Evolutionary conservation across 2,329 filamentous ascomycete species (phyloP).

Genomic region (Diaporthe velutina): DNA sequence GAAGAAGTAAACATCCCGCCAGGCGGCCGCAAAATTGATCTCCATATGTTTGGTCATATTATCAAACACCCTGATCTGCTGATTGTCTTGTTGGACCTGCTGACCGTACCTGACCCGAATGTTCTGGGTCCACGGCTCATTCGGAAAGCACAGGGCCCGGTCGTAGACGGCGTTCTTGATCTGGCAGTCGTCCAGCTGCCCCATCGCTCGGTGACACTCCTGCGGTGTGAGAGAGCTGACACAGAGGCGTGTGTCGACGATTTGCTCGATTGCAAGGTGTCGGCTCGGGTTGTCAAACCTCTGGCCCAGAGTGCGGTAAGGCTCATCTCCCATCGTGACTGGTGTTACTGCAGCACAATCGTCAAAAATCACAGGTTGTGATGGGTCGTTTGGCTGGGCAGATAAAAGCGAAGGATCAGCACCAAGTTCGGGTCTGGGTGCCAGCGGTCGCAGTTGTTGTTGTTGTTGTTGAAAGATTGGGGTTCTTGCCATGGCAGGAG

Average conservation of each 20-base stretch:
- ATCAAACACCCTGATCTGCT: not conserved
- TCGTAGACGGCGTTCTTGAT: constrained; percentile 27
- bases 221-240: not conserved
- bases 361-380: not conserved
- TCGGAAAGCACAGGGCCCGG: not conserved
- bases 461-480: not conserved
- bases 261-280: not conserved
- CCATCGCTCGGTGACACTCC: not conserved
- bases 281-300: not conserved
- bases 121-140: not conserved
- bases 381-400: not conserved
- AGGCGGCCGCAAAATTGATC: not conserved
- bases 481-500: not conserved
- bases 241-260: not conserved
- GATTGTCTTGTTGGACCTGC: not conserved
- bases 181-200: not conserved
- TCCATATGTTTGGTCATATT: not conserved
- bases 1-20: not conserved
- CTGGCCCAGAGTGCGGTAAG: constrained; percentile 4
- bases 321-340: constrained; percentile 27
- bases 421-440: not conserved
- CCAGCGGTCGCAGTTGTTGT: not conserved
- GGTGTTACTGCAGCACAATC: not conserved
- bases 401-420: not conserved
- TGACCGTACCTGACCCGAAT: not conserved